Evolutionary conservation across 345 rosid species (phyloP), one percentile per base, ranked within the genome.

Genomic region (Gossypium sturtianum): DNA sequence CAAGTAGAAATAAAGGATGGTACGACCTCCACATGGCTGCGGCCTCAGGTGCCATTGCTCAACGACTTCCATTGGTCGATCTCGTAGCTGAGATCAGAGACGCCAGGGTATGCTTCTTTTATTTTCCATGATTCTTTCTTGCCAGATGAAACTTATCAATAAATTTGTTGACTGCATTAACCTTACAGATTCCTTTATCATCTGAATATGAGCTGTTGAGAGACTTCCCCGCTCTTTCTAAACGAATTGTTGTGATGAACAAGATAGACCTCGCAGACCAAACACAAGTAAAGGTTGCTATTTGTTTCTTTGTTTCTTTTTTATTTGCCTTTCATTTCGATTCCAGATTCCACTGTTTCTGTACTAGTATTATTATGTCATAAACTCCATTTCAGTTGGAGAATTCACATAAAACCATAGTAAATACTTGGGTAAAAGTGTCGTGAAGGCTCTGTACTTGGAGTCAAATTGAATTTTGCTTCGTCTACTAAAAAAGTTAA

Each of bases 11-110:
- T 67, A 64, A 83, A 72, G 75, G 84, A 80, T 90, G 95, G 97
- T 86, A 86, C 71, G 77, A 84, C 10, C 87, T 87, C 72, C 91
- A 87, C 86, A 93, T 91, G 98, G 88, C 90, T 9, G 88, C 97
- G 19, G 87, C 96, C 3, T 82, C 90, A 66, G 77, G 81, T 2
- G 97, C 93, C 57, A 82, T 93, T 2, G 78, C 82, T 1, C 82
- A 91, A 44, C 88, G 98, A 27, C 70, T 91, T 51, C 88, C 91
- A 0, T 52, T 88, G 4, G 93, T 82, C 27, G 97, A 93, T 81
- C 74, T 86, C 57, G 49, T 93, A 47, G 70, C 86, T 19, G 91
- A 93, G 73, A 87, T 91, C 73, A 84, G 97, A 83, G 98, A 91
- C 56, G 97, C 98, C 10, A 81, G 93, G 81, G 97, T 91, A 74